phyloP scores from a whole-genome alignment of 1,284 basidiomycete species.

The Cutaneotrichosporon cutaneum region DNA sequence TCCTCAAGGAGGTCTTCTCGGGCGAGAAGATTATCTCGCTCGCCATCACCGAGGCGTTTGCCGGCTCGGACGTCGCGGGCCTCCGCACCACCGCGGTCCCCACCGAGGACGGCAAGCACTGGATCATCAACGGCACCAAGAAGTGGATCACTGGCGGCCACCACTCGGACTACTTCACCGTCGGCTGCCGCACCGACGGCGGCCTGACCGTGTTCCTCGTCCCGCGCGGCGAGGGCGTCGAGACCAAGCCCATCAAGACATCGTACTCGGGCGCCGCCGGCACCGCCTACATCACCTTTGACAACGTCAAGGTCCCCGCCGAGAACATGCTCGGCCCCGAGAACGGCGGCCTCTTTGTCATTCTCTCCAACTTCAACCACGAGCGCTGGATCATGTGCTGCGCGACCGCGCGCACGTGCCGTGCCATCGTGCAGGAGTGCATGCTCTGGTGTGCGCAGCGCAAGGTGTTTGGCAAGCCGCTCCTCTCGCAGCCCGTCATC shows the following conservation, averaged over 20 bases:
- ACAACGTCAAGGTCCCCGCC: slow-evolving; percentile 80
- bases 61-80: slow-evolving; percentile 85
- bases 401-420: slow-evolving; percentile 44
- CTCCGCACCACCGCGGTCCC: slow-evolving; percentile 78
- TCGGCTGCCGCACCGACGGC: slow-evolving; percentile 57
- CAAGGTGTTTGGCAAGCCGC: slow-evolving; percentile 79
- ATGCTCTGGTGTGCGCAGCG: slow-evolving; percentile 69
- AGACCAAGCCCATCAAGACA: slow-evolving; percentile 84
- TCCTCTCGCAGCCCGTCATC: slow-evolving; percentile 78
- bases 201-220: slow-evolving; percentile 86
- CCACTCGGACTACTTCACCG: slow-evolving; percentile 52
- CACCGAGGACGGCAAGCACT: slow-evolving; percentile 70
- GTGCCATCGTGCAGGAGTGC: slow-evolving; percentile 52
- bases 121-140: slow-evolving; percentile 83
- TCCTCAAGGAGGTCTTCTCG: slow-evolving; percentile 76
- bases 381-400: slow-evolving; percentile 54
- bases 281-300: slow-evolving; percentile 75
- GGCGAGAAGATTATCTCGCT: slow-evolving; percentile 69
- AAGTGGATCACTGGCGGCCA: slow-evolving; percentile 89
- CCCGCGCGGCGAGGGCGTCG: slow-evolving; percentile 72
- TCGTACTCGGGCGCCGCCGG: slow-evolving; percentile 75
- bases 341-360: slow-evolving; percentile 77
- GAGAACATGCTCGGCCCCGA: slow-evolving; percentile 83
- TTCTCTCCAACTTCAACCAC: slow-evolving; percentile 57
- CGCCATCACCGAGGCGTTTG: slow-evolving; percentile 84